Base-by-base conservation (phyloP, 768 basidiomycete species). In the Lepiota venenata region DNA sequence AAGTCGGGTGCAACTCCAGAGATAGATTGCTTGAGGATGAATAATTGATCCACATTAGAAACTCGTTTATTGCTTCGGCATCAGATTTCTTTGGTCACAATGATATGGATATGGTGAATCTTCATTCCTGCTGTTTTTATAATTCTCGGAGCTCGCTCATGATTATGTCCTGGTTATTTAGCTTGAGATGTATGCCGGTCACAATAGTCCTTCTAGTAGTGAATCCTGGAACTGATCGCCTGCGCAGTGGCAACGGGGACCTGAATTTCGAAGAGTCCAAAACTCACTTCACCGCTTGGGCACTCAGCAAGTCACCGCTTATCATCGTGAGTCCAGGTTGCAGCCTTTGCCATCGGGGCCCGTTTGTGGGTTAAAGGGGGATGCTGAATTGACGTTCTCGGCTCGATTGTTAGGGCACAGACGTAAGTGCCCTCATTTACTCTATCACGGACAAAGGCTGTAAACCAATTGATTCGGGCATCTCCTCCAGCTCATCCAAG, bases 231-330 rank as follows among this genome's bases (percentile, higher is more conserved):
- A n/a, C 41, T n/a, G 21, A 39, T 27, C 15, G 2, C 4, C 18
- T 42, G 15, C 22, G 16, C 61, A 85, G 84, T 16, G 85, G 85
- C 18, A 86, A 87, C 52, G 84, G 83, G 7, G 69, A 78, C 36
- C 69, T 87, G 38, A 78, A 80, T 0, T 77, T 73, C 60, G 83
- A 87, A 15, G 85, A 88, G 67, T 67, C 76, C 22, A 86, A 87
- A 64, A 75, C 83, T 2, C 85, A 88, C 62, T 87, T 87, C 62
- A 86, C 85, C 0, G 83, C 82, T 0, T 87, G 86, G 86, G 83
- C 83, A 22, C 66, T 88, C 25, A 78, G 84, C 77, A 87, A 85
- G 62, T 83, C 82, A 0, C 85, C 85, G 3, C 73, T 87, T 11
- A 69, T 86, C 47, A 80, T 87, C 51, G 78, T 70, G 45, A 47